A percentile compares a stretch with the other conserved stretches of the same genome.
Evolutionary conservation across 345 rosid species (phyloP).

Genomic region (Laguncularia racemosa): DNA sequence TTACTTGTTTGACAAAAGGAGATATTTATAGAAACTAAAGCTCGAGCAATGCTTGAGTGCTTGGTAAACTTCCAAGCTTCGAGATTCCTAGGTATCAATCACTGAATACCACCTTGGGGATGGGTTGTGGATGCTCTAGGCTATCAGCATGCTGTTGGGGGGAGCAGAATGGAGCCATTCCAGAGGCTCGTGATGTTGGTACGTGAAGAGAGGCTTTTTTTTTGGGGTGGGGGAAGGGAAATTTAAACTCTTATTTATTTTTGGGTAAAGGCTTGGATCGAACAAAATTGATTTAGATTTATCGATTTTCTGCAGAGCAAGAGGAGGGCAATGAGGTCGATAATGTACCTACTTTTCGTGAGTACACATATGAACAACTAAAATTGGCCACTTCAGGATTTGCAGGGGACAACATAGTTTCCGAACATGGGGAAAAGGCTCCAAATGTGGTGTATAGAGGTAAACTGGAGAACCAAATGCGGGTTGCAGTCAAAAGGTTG

Average conservation of each 20-base stretch:
- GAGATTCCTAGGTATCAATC: constrained; percentile 1
- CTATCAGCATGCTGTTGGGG: constrained; percentile 28
- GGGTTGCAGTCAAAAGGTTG: constrained; percentile 33
- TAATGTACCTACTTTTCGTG: constrained; percentile 18
- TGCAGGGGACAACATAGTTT: constrained; percentile 35
- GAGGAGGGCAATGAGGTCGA: neutral
- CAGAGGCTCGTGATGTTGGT: constrained; percentile 25
- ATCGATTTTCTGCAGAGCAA: constrained; percentile 7
- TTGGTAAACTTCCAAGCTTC: constrained; percentile 5
- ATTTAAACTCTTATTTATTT: neutral
- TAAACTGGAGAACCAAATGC: constrained; percentile 31
- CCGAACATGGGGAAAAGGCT: constrained; percentile 43
- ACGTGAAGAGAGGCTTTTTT: constrained; percentile 8
- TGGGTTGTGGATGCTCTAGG: constrained; percentile 42
- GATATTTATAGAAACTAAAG: no score
- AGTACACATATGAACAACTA: constrained; percentile 25
- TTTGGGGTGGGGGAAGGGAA: no score
- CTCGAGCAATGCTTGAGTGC: neutral
- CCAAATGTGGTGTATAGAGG: constrained; percentile 41
- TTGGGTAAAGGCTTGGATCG: no score
- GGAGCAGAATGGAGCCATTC: constrained; percentile 16
- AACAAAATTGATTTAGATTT: neutral
- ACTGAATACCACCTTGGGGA: constrained; percentile 13
- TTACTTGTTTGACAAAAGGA: no score
- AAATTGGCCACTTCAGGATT: constrained; percentile 40